Conservation (phyloP, 1,139 yeast species). For the Debaryomycetaceae sp. region DNA sequence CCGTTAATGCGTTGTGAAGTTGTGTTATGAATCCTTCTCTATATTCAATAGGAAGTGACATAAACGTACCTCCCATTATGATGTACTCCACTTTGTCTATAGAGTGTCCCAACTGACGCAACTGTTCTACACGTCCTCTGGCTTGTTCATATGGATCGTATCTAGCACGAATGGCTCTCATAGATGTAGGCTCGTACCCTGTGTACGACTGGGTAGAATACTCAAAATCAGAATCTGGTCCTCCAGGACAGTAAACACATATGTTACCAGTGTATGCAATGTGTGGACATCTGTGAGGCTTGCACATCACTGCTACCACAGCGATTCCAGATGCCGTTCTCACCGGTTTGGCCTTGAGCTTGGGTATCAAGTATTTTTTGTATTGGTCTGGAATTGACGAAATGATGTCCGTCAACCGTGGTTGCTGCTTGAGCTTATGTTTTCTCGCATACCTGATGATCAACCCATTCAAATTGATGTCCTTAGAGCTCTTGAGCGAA, state of each 20-base stretch:
- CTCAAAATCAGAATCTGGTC: constrained; percentile 98
- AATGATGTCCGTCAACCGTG: constrained; percentile 91
- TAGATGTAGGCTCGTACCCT: constrained; percentile 97
- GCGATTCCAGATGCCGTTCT: constrained; percentile 98
- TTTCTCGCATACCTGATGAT: constrained; percentile 84
- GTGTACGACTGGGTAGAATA: constrained; percentile 97
- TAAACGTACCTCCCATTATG: constrained; percentile 98
- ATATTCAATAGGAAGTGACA: constrained; percentile 88
- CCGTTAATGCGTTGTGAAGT: constrained; percentile 92
- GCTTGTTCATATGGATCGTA: constrained; percentile 99
- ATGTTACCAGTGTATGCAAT: constrained; percentile 98
- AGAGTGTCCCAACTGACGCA: constrained; percentile 91
- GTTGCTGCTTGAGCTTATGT: constrained; percentile 88
- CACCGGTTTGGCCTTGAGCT: constrained; percentile 95
- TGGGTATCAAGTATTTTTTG: constrained; percentile 86
- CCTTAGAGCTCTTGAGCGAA: constrained; percentile 69
- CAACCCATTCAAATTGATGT: constrained; percentile 85
- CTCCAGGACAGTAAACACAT: constrained; percentile 99
- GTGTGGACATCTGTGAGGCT: constrained; percentile 98
- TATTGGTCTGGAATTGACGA: constrained; percentile 95
- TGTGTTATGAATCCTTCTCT: constrained; percentile 86
- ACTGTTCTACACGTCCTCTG: constrained; percentile 93
- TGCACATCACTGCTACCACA: constrained; percentile 98
- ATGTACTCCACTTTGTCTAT: constrained; percentile 97
- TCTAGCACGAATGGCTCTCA: constrained; percentile 97